These are phyloP conservation scores for Russula lepida DNA, from an alignment of 768 basidiomycete genomes.

Conservation along the genomic window DNA sequence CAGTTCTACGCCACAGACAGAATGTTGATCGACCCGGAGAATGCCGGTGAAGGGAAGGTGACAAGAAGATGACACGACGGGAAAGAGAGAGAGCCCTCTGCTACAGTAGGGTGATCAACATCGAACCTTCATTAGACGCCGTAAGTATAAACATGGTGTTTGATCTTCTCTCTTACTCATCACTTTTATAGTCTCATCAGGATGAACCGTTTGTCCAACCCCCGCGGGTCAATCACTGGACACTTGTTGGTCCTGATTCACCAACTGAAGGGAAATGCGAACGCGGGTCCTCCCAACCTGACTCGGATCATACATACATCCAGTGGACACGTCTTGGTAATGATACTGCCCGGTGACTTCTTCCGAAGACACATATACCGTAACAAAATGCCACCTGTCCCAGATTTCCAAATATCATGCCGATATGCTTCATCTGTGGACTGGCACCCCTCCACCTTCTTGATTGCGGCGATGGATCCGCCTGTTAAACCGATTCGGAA, in stretches of 20 bases:
- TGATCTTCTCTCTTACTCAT: background rate
- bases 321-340: background rate
- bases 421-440: slow-evolving; percentile 6
- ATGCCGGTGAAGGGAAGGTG: slow-evolving; percentile 8
- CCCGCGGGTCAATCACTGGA: background rate
- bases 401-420: slow-evolving; percentile 19
- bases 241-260: background rate
- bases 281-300: background rate
- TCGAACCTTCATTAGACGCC: slow-evolving; percentile 7
- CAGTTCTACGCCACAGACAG: background rate
- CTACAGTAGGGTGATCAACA: background rate
- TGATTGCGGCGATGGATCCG: background rate
- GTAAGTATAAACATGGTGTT: background rate
- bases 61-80: slow-evolving; percentile 1
- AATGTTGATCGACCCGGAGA: slow-evolving; percentile 1
- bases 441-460: background rate
- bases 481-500: slow-evolving; percentile 3
- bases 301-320: background rate
- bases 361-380: slow-evolving; percentile 7
- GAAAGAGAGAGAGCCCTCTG: background rate
- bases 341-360: background rate
- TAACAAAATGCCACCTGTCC: slow-evolving; percentile 16
- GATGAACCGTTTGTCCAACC: background rate
- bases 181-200: background rate
- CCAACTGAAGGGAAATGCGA: background rate